Base-by-base conservation (phyloP, 768 basidiomycete species). In the Terana coerulea region DNA sequence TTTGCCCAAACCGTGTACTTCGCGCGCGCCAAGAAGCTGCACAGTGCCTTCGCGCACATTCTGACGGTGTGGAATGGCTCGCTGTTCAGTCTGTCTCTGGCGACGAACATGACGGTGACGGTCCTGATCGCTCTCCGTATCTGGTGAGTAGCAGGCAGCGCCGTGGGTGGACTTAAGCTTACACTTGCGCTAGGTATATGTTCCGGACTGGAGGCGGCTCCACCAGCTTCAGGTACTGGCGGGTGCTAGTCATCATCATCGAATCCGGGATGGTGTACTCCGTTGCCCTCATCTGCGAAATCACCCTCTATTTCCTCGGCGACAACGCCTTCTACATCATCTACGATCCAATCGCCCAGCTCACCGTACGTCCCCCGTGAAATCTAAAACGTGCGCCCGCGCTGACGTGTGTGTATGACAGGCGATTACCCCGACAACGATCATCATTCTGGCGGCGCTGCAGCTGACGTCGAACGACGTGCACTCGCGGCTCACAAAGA, bases 281-380 rank as follows among this genome's bases (percentile, higher is more conserved):
- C 15, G 58, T 64, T 31, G 66, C 69, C 4, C 53, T 69, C 40
- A 49, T 69, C 17, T 62, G 67, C 53, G 66, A 67, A 46, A 65
- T 71, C 34, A 63, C 63, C 3, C 64, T 69, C 39, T 71, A 70
- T 54, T 66, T 66, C 59, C 34, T 66, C n/a, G 54, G 58, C 24
- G 61, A 58, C 17, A 69, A 68, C 51, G 64, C 65, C 14, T 67
- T 71, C 56, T 70, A 70, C 59, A 70, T 70, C 46, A 55, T 70
- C n/a, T 67, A 68, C 39, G 70, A 71, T 52, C 64, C 69, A n/a
- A 65, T 68, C 56, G 67, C 65, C 24, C 68, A 70, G 56, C 61
- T 67, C 24, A 67, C 66, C 17, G 66, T 65, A 25, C 24, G 62
- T 43, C 24, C 24, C 24, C 46, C n/a, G n/a, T n/a, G n/a, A n/a